Conservation (phyloP, 108 stramenopile species). For the Hondaea fermentalgiana region DNA sequence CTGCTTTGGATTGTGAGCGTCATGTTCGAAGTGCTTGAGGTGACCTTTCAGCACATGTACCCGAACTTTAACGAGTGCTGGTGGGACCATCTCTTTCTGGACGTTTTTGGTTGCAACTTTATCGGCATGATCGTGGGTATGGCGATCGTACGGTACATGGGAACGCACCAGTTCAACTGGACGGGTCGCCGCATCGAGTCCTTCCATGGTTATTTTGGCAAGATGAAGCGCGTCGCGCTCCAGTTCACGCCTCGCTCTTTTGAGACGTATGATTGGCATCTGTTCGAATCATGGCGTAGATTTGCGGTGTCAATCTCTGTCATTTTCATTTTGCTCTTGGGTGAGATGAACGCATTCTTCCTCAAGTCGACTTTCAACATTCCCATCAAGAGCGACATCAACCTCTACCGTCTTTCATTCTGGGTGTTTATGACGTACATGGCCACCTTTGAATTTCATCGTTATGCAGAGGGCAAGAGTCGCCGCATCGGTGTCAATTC, state of each 20-base stretch:
- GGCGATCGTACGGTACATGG: background rate
- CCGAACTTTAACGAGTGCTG: slow-evolving; percentile 26
- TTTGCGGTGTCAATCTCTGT: background rate
- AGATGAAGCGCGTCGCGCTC: background rate
- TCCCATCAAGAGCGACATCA: slow-evolving; percentile 13
- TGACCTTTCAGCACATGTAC: slow-evolving; percentile 21
- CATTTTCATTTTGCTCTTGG: background rate
- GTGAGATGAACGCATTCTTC: slow-evolving; percentile 20
- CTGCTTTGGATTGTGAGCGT: slow-evolving; percentile 5
- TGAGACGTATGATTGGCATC: background rate
- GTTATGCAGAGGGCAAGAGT: background rate
- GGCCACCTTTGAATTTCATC: background rate
- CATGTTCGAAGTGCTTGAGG: slow-evolving; percentile 13
- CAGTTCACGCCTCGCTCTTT: slow-evolving; percentile 9
- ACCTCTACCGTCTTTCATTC: slow-evolving; percentile 8
- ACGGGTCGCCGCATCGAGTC: background rate
- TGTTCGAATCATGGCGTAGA: background rate
- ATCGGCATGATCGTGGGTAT: background rate
- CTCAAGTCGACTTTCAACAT: slow-evolving; percentile 2
- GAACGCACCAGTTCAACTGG: slow-evolving; percentile 3
- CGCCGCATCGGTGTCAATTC: background rate
- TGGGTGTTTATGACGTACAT: slow-evolving; percentile 21
- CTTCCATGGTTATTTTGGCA: background rate
- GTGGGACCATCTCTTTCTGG: slow-evolving; percentile 22
- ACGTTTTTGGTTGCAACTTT: slow-evolving; percentile 18